Percentiles rank a stretch among this genome's conserved stretches.
Conservation (phyloP, 768 basidiomycete species). For the Tylopilus felleus region DNA sequence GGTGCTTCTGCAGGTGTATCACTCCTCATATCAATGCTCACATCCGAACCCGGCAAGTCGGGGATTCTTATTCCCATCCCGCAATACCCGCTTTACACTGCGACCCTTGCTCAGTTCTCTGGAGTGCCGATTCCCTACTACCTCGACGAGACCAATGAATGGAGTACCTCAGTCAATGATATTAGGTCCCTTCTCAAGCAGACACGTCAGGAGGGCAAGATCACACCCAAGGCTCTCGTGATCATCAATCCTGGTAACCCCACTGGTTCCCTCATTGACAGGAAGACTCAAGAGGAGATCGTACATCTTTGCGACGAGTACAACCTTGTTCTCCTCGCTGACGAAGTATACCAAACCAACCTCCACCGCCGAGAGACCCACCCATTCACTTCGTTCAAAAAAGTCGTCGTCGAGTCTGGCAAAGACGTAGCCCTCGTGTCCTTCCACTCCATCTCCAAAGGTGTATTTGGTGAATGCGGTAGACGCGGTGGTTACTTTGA, state of each 20-base stretch:
- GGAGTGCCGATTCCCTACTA: constrained; percentile 86
- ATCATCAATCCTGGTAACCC: constrained; percentile 99
- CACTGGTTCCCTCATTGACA: constrained; percentile 81
- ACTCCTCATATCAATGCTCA: constrained; percentile 76
- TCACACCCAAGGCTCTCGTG: constrained; percentile 78
- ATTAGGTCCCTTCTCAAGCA: constrained; percentile 66
- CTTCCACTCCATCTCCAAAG: constrained; percentile 98
- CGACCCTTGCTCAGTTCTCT: constrained; percentile 80
- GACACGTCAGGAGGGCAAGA: constrained; percentile 54
- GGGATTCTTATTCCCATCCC: constrained; percentile 96
- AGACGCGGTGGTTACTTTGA: constrained; percentile 98
- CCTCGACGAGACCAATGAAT: constrained; percentile 76
- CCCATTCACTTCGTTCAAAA: constrained; percentile 93
- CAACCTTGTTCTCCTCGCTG: constrained; percentile 85
- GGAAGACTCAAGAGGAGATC: constrained; percentile 66
- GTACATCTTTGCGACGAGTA: constrained; percentile 85
- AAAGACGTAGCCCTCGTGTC: constrained; percentile 74
- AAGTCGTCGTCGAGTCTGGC: constrained; percentile 69
- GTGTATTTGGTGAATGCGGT: constrained; percentile 94
- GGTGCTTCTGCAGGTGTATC: constrained; percentile 96
- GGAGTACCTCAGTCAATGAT: constrained; percentile 73
- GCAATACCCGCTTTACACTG: constrained; percentile 97
- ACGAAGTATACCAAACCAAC: constrained; percentile 98
- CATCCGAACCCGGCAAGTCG: constrained; percentile 53
- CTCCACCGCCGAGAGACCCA: constrained; percentile 65